These are phyloP conservation scores for Didymella pinodella DNA, from an alignment of 2,329 filamentous ascomycete species.

Conservation along the genomic window DNA sequence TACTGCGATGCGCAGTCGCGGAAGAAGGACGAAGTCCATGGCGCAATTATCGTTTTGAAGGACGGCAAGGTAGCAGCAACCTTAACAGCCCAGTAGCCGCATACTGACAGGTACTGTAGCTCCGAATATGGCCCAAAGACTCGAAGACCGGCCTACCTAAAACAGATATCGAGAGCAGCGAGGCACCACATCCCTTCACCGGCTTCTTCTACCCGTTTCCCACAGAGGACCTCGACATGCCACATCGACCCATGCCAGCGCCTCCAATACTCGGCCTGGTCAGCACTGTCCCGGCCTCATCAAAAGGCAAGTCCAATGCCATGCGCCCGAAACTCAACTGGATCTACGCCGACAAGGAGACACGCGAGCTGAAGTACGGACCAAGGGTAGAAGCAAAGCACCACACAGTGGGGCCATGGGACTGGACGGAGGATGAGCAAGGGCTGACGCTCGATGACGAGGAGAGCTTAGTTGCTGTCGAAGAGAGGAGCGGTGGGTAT, in stretches of 20 bases:
- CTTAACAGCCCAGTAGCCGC: too few relatives aligned
- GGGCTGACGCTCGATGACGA: conserved; percentile 63
- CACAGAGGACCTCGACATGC: conserved; percentile 54
- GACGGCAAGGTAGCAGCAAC: conserved; percentile 53
- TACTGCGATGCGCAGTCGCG: conserved; percentile 51
- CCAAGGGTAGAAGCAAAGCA: conserved; percentile 74
- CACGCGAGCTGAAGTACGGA: conserved; percentile 68
- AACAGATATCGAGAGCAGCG: conserved; percentile 27
- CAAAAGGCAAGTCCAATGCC: conserved; percentile 22
- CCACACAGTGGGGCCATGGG: conserved; percentile 81
- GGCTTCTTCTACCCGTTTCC: conserved; percentile 61
- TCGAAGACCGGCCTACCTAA: conserved; percentile 39
- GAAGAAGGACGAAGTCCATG: conserved; percentile 53
- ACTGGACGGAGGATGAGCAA: conserved; percentile 72
- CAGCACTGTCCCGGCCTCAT: conserved; percentile 57
- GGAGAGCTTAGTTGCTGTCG: conserved; percentile 65
- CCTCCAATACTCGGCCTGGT: conserved; percentile 58
- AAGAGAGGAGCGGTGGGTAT: conserved; percentile 57
- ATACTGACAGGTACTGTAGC: conserved; percentile 27
- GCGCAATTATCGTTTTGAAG: conserved; percentile 54
- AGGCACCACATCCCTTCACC: conserved; percentile 57
- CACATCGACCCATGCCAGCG: conserved; percentile 43
- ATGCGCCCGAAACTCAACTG: conserved; percentile 66
- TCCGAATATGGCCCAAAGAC: conserved; percentile 50
- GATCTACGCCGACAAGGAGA: conserved; percentile 70